Evolutionary conservation across 345 rosid genomes (phyloP), one percentile per base, ranked within the genome.

Genomic region (Rhodamnia rubescens): DNA sequence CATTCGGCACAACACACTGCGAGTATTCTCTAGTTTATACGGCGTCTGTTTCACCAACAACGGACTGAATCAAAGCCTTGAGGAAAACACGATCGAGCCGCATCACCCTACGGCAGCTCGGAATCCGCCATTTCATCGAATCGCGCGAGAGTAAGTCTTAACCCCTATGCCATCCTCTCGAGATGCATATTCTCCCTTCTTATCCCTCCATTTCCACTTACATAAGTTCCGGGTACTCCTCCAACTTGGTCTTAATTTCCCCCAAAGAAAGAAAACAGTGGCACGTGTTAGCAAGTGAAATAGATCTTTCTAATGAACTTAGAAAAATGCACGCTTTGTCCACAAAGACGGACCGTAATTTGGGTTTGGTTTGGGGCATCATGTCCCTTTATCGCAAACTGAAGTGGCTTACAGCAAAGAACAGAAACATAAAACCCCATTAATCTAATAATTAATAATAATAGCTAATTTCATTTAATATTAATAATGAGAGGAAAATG

Each of bases 321-420:
- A 69, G 47, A 36, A 69, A 36, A 69, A 69, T 18, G 47, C 47
- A 18, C 80, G 36, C 80, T 20, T 36, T 36, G 47, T 69, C 80
- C 80, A 69, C 80, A 95, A 90, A 88, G 89, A 83, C 36, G 88
- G 88, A 87, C 86, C 83, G 75, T 86, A 86, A 87, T 87, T 83
- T 83, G 78, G 83, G 87, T 59, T 42, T 18, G 82, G 7, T 12
- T 9, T 10, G 51, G 85, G 53, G 54, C 64, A 53, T 82, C 57
- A 21, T 81, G 85, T 22, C 26, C 82, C 80, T 49, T 87, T 54
- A 88, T 58, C 88, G 81, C 36, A 36, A 32, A 36, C 84, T 54
- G 29, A 5, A 89, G 93, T 91, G 94, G 88, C 81, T 86, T 91
- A 89, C 93, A 91, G 91, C 91, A 78, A 87, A 84, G 88, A 86